Conservation (phyloP, 1,139 yeast species). For the Diutina mesorugosa region DNA sequence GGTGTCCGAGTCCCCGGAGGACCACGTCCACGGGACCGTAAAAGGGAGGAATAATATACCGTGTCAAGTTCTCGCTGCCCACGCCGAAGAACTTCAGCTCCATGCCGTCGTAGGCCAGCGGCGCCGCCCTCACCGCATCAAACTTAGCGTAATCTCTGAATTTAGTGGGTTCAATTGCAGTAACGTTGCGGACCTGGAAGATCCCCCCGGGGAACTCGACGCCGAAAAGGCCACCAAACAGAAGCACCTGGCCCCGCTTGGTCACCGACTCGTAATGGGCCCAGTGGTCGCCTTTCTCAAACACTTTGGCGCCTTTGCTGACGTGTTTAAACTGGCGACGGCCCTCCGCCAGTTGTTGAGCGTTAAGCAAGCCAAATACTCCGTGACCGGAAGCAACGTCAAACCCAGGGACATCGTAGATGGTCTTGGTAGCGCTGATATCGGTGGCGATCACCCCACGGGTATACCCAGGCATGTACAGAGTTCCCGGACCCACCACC, state of each 20-base stretch:
- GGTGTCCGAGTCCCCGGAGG: slow-evolving; percentile 53
- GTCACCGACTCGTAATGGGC: slow-evolving; percentile 22
- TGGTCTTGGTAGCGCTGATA: slow-evolving; percentile 14
- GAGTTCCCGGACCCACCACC: slow-evolving; percentile 28
- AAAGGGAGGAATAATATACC: slow-evolving; percentile 47
- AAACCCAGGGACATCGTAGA: slow-evolving; percentile 51
- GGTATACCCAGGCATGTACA: slow-evolving; percentile 46
- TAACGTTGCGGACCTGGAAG: slow-evolving; percentile 26
- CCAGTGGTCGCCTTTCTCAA: slow-evolving; percentile 20
- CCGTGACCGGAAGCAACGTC: slow-evolving; percentile 6
- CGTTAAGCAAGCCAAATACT: slow-evolving; percentile 14
- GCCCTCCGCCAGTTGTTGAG: slow-evolving; percentile 7
- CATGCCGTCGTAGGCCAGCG: slow-evolving; percentile 11
- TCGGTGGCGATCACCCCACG: slow-evolving; percentile 27
- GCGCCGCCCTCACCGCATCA: slow-evolving; percentile 8
- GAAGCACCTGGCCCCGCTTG: slow-evolving; percentile 31
- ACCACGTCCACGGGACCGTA: slow-evolving; percentile 57
- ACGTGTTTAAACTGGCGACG: slow-evolving; percentile 14
- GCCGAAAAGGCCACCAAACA: slow-evolving; percentile 52
- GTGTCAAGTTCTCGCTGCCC: slow-evolving; percentile 1
- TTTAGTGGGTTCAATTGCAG: slow-evolving; percentile 16
- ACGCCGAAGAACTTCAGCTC: slow-evolving; percentile 15
- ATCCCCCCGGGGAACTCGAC: slow-evolving; percentile 28
- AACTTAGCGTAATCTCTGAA: slow-evolving; percentile 20
- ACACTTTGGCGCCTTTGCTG: slow-evolving; percentile 23